Evolutionary conservation across 805 yeast species (phyloP).

Genomic region (Candida arabinofermentans): DNA sequence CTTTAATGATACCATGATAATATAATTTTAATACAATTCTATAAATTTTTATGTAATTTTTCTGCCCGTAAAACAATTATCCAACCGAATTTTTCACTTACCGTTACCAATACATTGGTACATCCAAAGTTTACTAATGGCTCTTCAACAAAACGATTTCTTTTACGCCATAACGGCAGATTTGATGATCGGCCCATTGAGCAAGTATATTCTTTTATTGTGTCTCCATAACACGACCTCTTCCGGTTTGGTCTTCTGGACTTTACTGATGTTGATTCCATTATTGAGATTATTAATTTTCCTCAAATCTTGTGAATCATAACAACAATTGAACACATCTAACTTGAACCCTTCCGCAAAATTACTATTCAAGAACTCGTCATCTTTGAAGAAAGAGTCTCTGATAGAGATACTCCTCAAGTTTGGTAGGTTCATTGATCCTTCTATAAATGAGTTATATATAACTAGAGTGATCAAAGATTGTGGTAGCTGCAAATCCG

Average conservation of each 20-base stretch:
- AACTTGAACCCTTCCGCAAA: conserved; percentile 1
- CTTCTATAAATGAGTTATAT: conserved; percentile 9
- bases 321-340: conserved; percentile 7
- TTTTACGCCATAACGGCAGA: conserved; percentile 3
- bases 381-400: conserved; percentile 9
- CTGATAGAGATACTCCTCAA: conserved; percentile 1
- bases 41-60: no score
- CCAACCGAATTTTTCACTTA: no score
- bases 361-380: conserved; percentile 2
- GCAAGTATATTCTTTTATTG: conserved; percentile 4
- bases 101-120: no score
- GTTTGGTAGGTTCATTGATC: conserved; percentile 3
- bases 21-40: no score
- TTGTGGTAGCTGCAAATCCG: conserved; percentile 3
- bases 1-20: no score
- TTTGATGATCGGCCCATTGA: conserved; percentile 7
- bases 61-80: no score
- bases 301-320: conserved; percentile 1
- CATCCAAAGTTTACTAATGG: not conserved
- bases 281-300: not conserved
- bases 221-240: conserved; percentile 7
- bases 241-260: conserved; percentile 6
- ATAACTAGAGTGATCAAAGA: conserved; percentile 3
- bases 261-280: not conserved
- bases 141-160: not conserved